Evolutionary conservation across 257 asterid genomes (phyloP), one percentile per base, ranked within the genome.

Genomic region (Ilex aquifolium): DNA sequence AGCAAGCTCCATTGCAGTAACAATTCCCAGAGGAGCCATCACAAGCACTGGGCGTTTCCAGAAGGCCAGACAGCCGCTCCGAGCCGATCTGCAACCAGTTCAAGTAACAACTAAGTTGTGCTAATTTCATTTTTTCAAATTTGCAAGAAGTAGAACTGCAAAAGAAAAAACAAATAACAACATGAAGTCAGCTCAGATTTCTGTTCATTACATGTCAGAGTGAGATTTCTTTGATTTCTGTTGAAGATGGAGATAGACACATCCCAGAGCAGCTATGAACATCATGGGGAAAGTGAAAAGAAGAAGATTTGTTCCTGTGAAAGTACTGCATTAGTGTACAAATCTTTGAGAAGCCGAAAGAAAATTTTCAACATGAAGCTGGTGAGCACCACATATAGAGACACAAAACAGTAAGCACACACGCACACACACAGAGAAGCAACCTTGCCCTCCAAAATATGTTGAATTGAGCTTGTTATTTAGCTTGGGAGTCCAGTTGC

Each of bases 241-340:
- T 63, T 92, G 96, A 71, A 93, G 66, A 56, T 90, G 95, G 71
- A 81, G 59, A 73, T 93, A 93, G 2, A 90, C 21, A 51, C 96
- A 93, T 30, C 99, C 99, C 80, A 93, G 21, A 56, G 83, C 88
- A 74, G 97, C 95, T 71, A 93, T 87, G 83, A 90, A 90, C 85
- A 93, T 39, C 29, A 93, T 82, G 16, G 99, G 99, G 55, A 90
- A 81, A 52, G 97, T 90, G 81, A 90, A 93, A 82, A 85, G 92
- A 88, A 93, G 56, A 50, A 50, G 56, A 50, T 50, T 66, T 84
- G 85, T 79, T 62, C 87, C 87, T 14, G 99, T 88, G 67, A 97
- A 97, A 89, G 77, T 16, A 64, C 40, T 12, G 9, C 1, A 32
- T 32, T 60, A 10, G 14, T 30, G 56, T 54, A 2, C 32, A 27